These are phyloP conservation scores for Colletotrichum lentis DNA, from an alignment of 2,329 filamentous ascomycete species.

Conservation along the genomic window DNA sequence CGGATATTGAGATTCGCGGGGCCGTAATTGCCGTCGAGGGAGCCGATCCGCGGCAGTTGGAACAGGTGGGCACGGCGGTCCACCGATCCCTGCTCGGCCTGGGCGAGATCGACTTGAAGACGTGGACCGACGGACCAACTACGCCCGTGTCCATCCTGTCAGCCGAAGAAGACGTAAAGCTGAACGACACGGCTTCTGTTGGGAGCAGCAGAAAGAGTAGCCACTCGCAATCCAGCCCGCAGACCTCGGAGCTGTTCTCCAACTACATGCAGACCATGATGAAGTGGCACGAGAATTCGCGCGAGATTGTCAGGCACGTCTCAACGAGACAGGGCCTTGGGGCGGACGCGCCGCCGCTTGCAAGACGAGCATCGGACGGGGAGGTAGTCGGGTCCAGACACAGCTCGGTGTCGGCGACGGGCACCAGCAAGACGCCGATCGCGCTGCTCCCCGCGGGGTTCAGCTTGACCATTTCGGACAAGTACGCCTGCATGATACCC, in stretches of 20 bases:
- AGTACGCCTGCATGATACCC: constrained; percentile 75
- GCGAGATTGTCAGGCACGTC: constrained; percentile 69
- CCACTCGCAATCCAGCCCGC: constrained; percentile 38
- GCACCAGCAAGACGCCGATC: constrained; percentile 64
- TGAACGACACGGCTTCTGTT: constrained; percentile 22
- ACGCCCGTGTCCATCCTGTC: constrained; percentile 30
- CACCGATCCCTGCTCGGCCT: constrained; percentile 65
- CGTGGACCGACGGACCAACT: constrained; percentile 53
- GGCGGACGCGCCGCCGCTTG: constrained; percentile 16
- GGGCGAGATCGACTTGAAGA: constrained; percentile 53
- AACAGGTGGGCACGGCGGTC: constrained; percentile 70
- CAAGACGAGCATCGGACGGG: constrained; percentile 33
- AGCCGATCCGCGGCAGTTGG: constrained; percentile 60
- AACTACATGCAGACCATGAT: constrained; percentile 74
- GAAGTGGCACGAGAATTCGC: constrained; percentile 78
- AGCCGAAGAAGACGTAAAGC: constrained; percentile 34
- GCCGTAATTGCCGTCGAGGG: constrained; percentile 87
- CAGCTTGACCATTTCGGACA: constrained; percentile 80
- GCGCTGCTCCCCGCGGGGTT: constrained; percentile 81
- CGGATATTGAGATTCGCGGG: constrained; percentile 65
- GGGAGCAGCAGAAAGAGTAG: constrained; percentile 37
- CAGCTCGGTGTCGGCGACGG: constrained; percentile 15
- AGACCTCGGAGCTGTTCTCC: constrained; percentile 53
- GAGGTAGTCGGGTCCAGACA: constrained; percentile 19
- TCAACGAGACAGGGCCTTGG: constrained; percentile 43